Percentiles rank a stretch among this genome's conserved stretches.
Conservation (phyloP, 2,329 filamentous ascomycete genomes). For the Colletotrichum phormii region DNA sequence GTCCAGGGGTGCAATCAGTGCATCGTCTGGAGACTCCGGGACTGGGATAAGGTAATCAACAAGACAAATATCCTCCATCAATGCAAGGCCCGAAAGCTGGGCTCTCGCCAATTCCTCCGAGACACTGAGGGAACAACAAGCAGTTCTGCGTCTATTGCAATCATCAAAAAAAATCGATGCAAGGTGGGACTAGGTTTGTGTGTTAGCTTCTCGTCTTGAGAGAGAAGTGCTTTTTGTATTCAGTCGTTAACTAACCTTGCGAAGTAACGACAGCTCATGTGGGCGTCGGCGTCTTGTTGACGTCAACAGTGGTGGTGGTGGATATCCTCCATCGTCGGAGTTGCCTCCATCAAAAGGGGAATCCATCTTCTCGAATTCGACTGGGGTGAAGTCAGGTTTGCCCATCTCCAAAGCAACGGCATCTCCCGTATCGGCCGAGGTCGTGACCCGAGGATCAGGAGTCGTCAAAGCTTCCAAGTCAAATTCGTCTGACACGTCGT, state of each 20-base stretch:
- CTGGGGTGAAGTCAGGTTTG: not conserved
- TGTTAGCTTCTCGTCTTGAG: conserved; percentile 29
- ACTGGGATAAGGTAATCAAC: not conserved
- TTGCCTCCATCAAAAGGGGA: not conserved
- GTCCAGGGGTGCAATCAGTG: not conserved
- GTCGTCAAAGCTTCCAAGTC: not conserved
- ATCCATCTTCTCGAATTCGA: not conserved
- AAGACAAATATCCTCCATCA: not conserved
- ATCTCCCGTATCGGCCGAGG: not conserved
- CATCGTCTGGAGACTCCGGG: not conserved
- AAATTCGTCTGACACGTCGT: not conserved
- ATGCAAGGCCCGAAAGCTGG: not conserved
- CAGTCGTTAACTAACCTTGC: conserved; percentile 22
- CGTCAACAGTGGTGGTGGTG: not conserved
- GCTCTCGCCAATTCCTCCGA: not conserved
- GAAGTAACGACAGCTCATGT: not conserved
- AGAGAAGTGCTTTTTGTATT: conserved; percentile 11
- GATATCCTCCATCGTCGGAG: not conserved
- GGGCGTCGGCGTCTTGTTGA: not conserved
- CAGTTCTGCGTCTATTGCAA: not conserved
- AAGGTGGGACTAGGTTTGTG: conserved; percentile 13
- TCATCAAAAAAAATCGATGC: not conserved
- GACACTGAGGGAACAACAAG: not conserved
- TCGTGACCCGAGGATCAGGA: not conserved
- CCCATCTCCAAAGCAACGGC: not conserved